Conservation (phyloP, 805 yeast genomes). For the Saccharomycodes ludwigii region DNA sequence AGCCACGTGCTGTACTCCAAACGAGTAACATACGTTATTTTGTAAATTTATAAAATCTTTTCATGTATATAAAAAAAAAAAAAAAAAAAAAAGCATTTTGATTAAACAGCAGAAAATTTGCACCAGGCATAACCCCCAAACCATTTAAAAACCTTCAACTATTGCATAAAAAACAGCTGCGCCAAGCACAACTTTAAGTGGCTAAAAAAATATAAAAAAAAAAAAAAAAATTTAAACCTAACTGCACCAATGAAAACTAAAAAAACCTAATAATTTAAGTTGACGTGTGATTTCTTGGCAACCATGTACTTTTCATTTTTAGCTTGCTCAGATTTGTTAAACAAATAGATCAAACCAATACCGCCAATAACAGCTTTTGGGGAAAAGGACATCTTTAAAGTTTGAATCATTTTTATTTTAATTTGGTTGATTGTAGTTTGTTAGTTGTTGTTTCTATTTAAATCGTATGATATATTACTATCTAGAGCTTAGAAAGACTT, state of each 20-base stretch:
- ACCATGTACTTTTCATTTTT: conserved; percentile 9
- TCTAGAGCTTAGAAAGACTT: not conserved
- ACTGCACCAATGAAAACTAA: conserved; percentile 28
- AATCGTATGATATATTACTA: not conserved
- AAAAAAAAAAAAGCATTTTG: no score
- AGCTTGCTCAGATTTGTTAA: conserved; percentile 10
- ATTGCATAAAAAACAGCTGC: no score
- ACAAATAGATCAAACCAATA: conserved; percentile 11
- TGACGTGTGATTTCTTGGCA: conserved; percentile 9
- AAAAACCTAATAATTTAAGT: not conserved
- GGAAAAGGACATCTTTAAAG: conserved; percentile 10
- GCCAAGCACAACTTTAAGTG: no score
- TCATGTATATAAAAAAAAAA: no score
- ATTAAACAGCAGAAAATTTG: no score
- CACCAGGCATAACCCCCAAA: no score
- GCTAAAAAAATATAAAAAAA: no score
- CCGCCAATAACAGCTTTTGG: conserved; percentile 11
- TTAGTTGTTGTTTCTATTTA: not conserved
- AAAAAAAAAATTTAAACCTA: no score
- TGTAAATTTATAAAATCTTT: no score
- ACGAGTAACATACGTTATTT: no score
- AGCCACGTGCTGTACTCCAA: no score
- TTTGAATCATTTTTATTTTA: conserved; percentile 11
- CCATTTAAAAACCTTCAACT: no score
- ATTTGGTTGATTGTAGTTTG: not conserved